Base-by-base conservation (phyloP, 176 grass and related monocot genomes). In the Aechmea fasciata region DNA sequence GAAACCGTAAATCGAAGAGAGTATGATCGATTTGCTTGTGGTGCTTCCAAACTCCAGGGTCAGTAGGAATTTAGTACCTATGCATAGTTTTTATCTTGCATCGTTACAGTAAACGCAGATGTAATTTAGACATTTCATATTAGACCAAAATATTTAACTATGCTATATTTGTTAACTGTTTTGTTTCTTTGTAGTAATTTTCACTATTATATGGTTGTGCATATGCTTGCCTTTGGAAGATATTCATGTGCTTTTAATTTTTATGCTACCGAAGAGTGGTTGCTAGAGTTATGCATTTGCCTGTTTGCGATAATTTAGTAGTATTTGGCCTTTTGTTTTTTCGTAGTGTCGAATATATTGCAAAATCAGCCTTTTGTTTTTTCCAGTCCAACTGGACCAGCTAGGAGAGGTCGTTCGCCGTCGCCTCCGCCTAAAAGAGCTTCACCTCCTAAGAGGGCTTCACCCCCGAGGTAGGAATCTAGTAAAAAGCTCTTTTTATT, bases 371-470 rank as follows among this genome's bases (percentile, higher is more conserved):
- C 20, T 61, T 9, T 61, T 61, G 55, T 61, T 61, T 18, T 9
- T 9, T 71, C 17, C 87, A 99, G 94, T 57, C 88, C 84, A 48
- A 68, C 84, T 81, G 75, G 81, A 77, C 78, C 72, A 63, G 72
- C 77, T 47, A 91, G 65, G 64, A 89, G 81, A 76, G 88, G 28
- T 1, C 81, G 49, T 69, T 96, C 85, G 2, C 54, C 79, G 64
- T 83, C 92, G 13, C 85, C 92, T 49, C 78, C 77, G 14, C 62
- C 79, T 63, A 99, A 90, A 74, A 99, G 84, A 84, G 82, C 82
- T 80, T 93, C 94, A 50, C 77, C 94, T 67, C 75, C 82, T 59
- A 99, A 90, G 74, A 99, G 84, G 82, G 82, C 82, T 80, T 93
- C 94, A 50, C 77, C 94, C 64, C 75, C 82, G 51, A 90, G 89